Evolutionary conservation across 2,329 filamentous ascomycete species (phyloP), one percentile per base, ranked within the genome.

Genomic region (Dendrostoma leiphaemia): DNA sequence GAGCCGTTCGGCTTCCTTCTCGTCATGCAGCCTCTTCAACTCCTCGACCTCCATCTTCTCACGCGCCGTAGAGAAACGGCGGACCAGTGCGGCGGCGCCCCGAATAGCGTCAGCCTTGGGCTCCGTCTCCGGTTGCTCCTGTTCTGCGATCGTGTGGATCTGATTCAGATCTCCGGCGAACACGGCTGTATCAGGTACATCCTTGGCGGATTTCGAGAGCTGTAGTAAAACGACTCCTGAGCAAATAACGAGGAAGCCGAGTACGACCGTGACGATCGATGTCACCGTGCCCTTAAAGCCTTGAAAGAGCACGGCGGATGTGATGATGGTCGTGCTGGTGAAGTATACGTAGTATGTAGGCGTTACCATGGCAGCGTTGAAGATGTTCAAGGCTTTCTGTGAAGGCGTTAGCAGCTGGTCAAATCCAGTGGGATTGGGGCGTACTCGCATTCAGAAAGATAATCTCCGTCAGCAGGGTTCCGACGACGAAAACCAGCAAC

Each of bases 341-440:
- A 99, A 99, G 76, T 95, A 93, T 61, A 99, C 94, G 70, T 99
- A 99, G 74, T 99, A 99, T 2, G 94, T 99, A 1, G 94, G 94
- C 0, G 94, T 99, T 56, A 99, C 94, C 61, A 99, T 82, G 7
- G 94, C 93, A 34, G 94, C 94, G 65, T 99, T 97, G 79, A 93
- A 97, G 47, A 99, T 73, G 67, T 99, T 97, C 53, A 97, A 80
- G 6, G 94, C 94, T 97, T 99, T 99, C 92, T 97, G 72, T 55
- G 38, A 40, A 7, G 32, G 12, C 32, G 47, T 57, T 23, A 57
- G 54, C 41, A 23, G 24, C n/a, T 10, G 19, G n/a, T 19, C 17
- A 6, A 4, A 19, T 7, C 3, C 12, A 28, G 37, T 26, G 19
- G 23, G 28, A 3, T 32, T 8, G 6, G 6, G 34, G 26, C n/a